Base-by-base conservation (phyloP, 2,329 filamentous ascomycete genomes). In the Bertia moriformis region DNA sequence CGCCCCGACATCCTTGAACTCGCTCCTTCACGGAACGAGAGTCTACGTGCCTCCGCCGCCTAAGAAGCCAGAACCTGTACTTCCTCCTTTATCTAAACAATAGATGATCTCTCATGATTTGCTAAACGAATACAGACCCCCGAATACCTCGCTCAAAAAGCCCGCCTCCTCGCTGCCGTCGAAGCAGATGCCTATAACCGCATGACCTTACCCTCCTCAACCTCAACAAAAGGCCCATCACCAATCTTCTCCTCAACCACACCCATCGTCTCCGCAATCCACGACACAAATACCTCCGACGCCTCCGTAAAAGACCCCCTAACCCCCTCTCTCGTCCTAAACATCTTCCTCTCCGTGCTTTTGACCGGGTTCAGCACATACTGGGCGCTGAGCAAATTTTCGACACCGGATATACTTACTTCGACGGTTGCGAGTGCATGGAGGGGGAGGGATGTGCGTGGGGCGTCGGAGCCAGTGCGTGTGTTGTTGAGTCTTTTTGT, bases 61-160 rank as follows among this genome's bases (percentile, higher is more conserved):
- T 35, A 35, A 35, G 15, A 35, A 35, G 15, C 32, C 32, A 7
- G 32, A 35, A 17, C 32, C 32, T 35, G 32, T 35, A 35, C 32
- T 7, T 35, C 7, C n/a, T 27, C 22, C n/a, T n/a, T n/a, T n/a
- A n/a, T n/a, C n/a, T n/a, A n/a, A n/a, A n/a, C n/a, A n/a, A n/a
- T n/a, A n/a, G n/a, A n/a, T n/a, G n/a, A n/a, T n/a, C n/a, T n/a
- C n/a, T n/a, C n/a, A n/a, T n/a, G n/a, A n/a, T n/a, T n/a, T n/a
- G n/a, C n/a, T n/a, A n/a, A 27, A 27, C 22, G n/a, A 27, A 10
- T 27, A 7, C 32, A 35, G 32, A 35, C 7, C 15, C 10, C 32
- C 32, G 32, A 35, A 18, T 35, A 35, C 32, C 32, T 35, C 32
- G 32, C 32, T 15, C 15, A 7, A 35, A 35, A 35, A 18, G 32